Conservation (phyloP, 2,329 filamentous ascomycete genomes). For the Onygenales sp. region DNA sequence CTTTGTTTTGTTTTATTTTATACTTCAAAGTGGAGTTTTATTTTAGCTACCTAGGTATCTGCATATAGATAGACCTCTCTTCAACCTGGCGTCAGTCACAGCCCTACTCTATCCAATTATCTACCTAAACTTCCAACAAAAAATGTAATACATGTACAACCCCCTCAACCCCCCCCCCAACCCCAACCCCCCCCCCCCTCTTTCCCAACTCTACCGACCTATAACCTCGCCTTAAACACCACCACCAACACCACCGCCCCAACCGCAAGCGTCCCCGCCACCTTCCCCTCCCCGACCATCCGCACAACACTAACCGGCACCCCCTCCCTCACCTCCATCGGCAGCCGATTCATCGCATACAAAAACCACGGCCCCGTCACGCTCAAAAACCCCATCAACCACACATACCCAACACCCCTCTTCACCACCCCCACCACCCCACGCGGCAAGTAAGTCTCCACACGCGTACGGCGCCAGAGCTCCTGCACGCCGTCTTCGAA, state of each 20-base stretch:
- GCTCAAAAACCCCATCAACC: neutral
- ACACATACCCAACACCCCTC: neutral
- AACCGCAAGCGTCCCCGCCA: neutral
- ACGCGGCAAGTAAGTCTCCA: neutral
- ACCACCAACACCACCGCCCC: neutral
- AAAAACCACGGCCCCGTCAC: neutral
- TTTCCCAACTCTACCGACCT: neutral
- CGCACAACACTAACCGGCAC: neutral
- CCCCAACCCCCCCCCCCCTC: too few species aligned
- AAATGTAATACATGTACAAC: neutral
- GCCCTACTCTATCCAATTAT: too few species aligned
- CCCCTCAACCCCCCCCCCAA: neutral
- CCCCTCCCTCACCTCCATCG: neutral
- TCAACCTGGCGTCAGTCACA: too few species aligned
- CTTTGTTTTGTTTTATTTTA: too few species aligned
- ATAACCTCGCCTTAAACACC: neutral
- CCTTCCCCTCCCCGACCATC: neutral
- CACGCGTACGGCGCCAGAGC: conserved; percentile 9
- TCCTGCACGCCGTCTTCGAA: conserved; percentile 20
- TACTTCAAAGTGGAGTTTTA: too few species aligned
- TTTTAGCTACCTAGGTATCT: too few species aligned
- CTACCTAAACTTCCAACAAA: too few species aligned
- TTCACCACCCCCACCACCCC: neutral
- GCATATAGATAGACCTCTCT: too few species aligned
- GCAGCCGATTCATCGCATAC: neutral